Conservation (phyloP, 176 grass and related monocot species). For the Triticum turgidum region DNA sequence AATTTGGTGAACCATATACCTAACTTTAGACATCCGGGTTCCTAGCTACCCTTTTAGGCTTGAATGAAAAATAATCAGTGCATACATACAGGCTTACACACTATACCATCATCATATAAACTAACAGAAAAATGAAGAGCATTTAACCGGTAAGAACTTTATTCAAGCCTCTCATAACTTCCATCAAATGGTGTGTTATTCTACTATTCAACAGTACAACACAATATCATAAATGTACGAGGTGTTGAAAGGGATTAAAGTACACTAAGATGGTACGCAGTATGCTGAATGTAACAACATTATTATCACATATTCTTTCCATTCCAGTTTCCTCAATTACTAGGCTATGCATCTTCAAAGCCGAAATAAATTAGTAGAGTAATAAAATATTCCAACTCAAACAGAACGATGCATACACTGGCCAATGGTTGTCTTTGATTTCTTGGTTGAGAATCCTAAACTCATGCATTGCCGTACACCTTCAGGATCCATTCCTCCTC, state of each 20-base stretch:
- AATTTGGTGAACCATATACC: background rate
- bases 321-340: constrained; percentile 5
- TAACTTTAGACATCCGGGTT: background rate
- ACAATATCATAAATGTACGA: background rate
- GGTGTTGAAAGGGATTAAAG: background rate
- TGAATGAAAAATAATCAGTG: background rate
- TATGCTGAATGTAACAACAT: background rate
- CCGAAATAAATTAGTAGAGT: background rate
- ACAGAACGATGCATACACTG: constrained; percentile 68
- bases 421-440: constrained; percentile 91
- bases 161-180: background rate
- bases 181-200: background rate
- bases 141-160: constrained; percentile 4
- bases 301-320: background rate
- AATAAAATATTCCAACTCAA: constrained; percentile 24
- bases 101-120: background rate
- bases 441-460: constrained; percentile 95
- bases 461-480: constrained; percentile 91
- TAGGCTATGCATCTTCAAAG: background rate
- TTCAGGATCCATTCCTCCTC: constrained; percentile 98
- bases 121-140: background rate
- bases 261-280: background rate
- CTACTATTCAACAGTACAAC: background rate
- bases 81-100: background rate
- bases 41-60: background rate